Evolutionary conservation across 106 monocot species (phyloP).

Genomic region (Allium sativum): DNA sequence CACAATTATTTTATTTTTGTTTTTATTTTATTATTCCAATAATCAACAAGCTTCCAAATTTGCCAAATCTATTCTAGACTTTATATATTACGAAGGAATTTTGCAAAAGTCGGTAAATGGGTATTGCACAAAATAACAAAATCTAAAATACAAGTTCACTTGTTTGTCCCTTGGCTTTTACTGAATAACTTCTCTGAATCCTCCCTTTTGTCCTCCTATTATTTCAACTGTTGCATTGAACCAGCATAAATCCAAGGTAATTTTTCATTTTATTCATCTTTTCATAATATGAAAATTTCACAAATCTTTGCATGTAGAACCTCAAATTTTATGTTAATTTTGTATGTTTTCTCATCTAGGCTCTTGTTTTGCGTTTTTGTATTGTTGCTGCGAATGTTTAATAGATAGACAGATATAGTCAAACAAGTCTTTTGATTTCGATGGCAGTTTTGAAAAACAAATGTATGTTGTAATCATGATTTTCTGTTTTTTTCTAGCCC

Average conservation of each 20-base stretch:
- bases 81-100: not conserved
- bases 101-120: not conserved
- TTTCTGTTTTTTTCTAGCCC: constrained; percentile 7
- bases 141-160: constrained; percentile 4
- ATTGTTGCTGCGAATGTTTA: not conserved
- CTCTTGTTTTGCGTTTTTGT: constrained; percentile 1
- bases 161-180: constrained; percentile 33
- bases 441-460: not conserved
- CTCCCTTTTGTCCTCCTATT: constrained; percentile 4
- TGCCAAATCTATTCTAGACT: not conserved
- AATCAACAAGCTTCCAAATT: not conserved
- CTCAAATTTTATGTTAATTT: not conserved
- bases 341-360: not conserved
- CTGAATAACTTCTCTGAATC: not conserved
- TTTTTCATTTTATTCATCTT: constrained; percentile 2
- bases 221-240: constrained; percentile 1
- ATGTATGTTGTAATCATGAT: constrained; percentile 12
- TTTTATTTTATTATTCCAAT: too few relatives aligned
- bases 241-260: constrained; percentile 15
- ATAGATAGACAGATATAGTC: not conserved
- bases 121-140: not conserved
- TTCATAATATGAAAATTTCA: not conserved
- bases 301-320: not conserved
- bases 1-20: not conserved
- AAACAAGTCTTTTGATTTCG: constrained; percentile 10